These are phyloP conservation scores for Westerdykella aurantiaca DNA, from an alignment of 2,329 filamentous ascomycete species.

Conservation along the genomic window DNA sequence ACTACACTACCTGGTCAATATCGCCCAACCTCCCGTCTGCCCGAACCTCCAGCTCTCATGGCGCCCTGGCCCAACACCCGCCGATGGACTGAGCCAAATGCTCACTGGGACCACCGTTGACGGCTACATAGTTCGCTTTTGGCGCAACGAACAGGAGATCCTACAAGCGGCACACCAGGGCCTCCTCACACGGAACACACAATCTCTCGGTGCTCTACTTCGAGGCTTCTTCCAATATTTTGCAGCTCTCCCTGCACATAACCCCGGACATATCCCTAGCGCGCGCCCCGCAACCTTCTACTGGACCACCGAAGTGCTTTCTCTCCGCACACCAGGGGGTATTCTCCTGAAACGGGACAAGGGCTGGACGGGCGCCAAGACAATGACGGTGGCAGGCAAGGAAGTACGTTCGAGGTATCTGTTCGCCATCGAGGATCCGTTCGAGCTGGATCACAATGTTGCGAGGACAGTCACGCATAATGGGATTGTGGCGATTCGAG, in stretches of 20 bases:
- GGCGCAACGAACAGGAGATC: conserved; percentile 68
- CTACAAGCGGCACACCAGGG: conserved; percentile 52
- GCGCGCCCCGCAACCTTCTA: conserved; percentile 57
- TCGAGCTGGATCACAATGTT: conserved; percentile 82
- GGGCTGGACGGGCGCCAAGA: conserved; percentile 80
- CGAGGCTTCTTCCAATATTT: conserved; percentile 87
- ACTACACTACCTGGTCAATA: conserved; percentile 80
- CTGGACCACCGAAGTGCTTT: conserved; percentile 76
- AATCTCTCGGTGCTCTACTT: conserved; percentile 65
- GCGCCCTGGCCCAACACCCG: conserved; percentile 11
- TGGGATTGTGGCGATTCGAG: conserved; percentile 73
- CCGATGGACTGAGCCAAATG: conserved; percentile 30
- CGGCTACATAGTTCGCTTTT: conserved; percentile 70
- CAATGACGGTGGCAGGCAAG: conserved; percentile 55
- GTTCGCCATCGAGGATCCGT: conserved; percentile 87
- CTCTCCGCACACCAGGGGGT: conserved; percentile 65
- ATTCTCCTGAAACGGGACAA: conserved; percentile 69
- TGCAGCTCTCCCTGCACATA: conserved; percentile 45
- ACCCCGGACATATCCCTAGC: conserved; percentile 13
- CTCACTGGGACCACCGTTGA: conserved; percentile 47
- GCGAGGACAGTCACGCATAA: conserved; percentile 78
- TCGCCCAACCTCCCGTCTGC: conserved; percentile 72
- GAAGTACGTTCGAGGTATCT: conserved; percentile 76
- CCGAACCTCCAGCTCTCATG: conserved; percentile 68
- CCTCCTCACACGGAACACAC: conserved; percentile 60